Percentiles rank a stretch among this genome's conserved stretches.
These are phyloP conservation scores for Alternaria postmessia DNA, from an alignment of 2,329 filamentous ascomycete species.

Conservation along the genomic window DNA sequence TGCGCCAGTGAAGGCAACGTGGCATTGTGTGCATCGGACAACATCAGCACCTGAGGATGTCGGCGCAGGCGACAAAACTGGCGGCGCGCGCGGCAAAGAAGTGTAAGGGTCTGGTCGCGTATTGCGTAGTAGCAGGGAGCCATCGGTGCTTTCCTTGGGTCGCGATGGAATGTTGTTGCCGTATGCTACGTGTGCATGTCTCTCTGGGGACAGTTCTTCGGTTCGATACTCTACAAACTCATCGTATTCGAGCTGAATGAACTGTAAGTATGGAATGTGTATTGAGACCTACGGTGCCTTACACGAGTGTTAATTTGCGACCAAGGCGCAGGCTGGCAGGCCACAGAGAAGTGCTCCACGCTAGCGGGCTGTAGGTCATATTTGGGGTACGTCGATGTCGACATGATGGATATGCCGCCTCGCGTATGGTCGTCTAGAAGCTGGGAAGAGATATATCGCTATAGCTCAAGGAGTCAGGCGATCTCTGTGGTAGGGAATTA, in stretches of 20 bases:
- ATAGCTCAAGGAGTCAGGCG: background rate
- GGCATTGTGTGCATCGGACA: slow-evolving; percentile 11
- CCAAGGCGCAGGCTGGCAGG: background rate
- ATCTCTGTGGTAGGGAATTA: background rate
- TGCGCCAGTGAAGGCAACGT: slow-evolving; percentile 14
- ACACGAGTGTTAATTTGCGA: slow-evolving; percentile 15
- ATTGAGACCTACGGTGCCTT: background rate
- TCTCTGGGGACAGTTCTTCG: background rate
- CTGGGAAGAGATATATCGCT: background rate
- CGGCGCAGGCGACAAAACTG: background rate
- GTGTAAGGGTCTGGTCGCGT: background rate
- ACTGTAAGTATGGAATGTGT: background rate
- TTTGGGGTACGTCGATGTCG: background rate
- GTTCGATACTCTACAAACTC: background rate
- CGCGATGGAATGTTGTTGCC: background rate
- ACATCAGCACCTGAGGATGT: background rate
- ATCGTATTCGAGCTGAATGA: background rate
- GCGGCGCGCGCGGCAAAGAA: background rate
- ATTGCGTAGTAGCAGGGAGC: background rate
- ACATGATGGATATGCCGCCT: slow-evolving; percentile 4
- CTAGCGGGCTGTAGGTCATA: background rate
- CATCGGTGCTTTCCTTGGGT: background rate
- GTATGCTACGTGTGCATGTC: background rate
- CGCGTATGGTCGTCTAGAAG: background rate
- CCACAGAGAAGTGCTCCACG: background rate